These are phyloP conservation scores for Emergomyces pasteurianus DNA, from an alignment of 2,329 filamentous ascomycete genomes.

Conservation along the genomic window DNA sequence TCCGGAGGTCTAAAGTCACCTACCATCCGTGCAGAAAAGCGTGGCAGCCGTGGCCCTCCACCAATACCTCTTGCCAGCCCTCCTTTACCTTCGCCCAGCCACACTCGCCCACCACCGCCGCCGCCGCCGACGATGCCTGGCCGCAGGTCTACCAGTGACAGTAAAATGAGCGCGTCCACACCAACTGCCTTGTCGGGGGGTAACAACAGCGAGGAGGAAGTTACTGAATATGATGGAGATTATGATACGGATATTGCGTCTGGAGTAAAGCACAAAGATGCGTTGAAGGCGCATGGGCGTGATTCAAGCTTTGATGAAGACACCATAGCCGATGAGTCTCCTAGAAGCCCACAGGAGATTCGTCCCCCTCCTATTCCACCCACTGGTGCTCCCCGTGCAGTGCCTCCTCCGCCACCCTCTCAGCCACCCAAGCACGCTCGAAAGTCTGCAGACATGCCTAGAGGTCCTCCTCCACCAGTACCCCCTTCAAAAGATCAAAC, in stretches of 20 bases:
- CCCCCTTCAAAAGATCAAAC: conserved; percentile 38
- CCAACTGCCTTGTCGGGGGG: conserved; percentile 38
- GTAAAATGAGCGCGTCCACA: conserved; percentile 28
- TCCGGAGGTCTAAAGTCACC: conserved; percentile 16
- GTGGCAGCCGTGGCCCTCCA: conserved; percentile 30
- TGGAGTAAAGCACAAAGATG: conserved; percentile 88
- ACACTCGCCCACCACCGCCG: conserved; percentile 54
- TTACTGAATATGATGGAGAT: conserved; percentile 92
- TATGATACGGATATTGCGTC: conserved; percentile 96
- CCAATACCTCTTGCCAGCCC: conserved; percentile 29
- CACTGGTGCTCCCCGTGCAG: conserved; percentile 44
- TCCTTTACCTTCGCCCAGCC: conserved; percentile 33
- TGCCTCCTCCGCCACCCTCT: conserved; percentile 54
- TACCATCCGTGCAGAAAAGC: conserved; percentile 25
- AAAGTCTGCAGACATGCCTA: conserved; percentile 58
- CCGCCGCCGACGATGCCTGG: conserved; percentile 45
- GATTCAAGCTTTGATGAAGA: conserved; percentile 66
- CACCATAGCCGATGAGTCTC: conserved; percentile 43
- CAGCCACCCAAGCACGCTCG: conserved; percentile 47
- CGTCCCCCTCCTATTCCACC: conserved; percentile 42
- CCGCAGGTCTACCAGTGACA: conserved; percentile 49
- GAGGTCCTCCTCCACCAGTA: conserved; percentile 53
- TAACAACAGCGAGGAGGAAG: conserved; percentile 61
- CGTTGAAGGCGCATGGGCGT: conserved; percentile 67
- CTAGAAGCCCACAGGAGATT: conserved; percentile 28